phyloP scores from a whole-genome alignment of 169 alveolate genomes.

The Hammondia hammondi region DNA sequence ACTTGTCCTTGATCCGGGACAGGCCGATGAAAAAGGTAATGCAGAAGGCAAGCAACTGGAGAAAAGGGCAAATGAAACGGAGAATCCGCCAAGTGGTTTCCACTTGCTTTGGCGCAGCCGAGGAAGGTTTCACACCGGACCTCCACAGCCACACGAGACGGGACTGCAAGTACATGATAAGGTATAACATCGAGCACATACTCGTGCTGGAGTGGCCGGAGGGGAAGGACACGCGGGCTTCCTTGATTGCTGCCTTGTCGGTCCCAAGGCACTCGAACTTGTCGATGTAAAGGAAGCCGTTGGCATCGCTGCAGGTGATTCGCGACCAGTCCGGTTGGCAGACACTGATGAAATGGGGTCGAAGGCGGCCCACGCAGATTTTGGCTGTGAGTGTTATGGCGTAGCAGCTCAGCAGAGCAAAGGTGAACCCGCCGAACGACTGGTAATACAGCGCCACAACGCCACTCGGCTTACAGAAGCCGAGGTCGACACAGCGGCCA shows the following conservation, averaged over 20 bases:
- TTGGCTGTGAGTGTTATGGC: slow-evolving; percentile 48
- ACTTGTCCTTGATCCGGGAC: slow-evolving; percentile 61
- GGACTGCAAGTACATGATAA: slow-evolving; percentile 57
- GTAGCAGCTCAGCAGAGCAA: slow-evolving; percentile 47
- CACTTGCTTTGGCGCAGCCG: slow-evolving; percentile 1
- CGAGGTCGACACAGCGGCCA: not conserved
- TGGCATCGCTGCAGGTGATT: slow-evolving; percentile 47
- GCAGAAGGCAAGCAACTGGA: slow-evolving; percentile 39
- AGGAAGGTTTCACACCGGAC: not conserved
- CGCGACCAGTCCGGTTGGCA: slow-evolving; percentile 64
- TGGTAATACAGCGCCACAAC: slow-evolving; percentile 18
- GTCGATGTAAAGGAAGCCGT: slow-evolving; percentile 54
- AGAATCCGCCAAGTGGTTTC: slow-evolving; percentile 24
- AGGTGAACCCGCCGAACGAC: slow-evolving; percentile 48
- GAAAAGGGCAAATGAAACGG: slow-evolving; percentile 51
- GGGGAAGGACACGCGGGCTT: slow-evolving; percentile 63
- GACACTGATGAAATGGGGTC: slow-evolving; percentile 63
- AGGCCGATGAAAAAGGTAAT: slow-evolving; percentile 50
- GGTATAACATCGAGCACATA: slow-evolving; percentile 57
- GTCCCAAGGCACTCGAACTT: slow-evolving; percentile 43
- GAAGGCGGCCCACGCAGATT: slow-evolving; percentile 58
- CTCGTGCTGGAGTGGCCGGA: slow-evolving; percentile 64
- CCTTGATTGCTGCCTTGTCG: slow-evolving; percentile 55
- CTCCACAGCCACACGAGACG: slow-evolving; percentile 29
- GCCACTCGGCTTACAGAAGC: slow-evolving; percentile 41